Conservation (phyloP, 108 stramenopile genomes). For the Mayamaea pseudoterrestris region DNA sequence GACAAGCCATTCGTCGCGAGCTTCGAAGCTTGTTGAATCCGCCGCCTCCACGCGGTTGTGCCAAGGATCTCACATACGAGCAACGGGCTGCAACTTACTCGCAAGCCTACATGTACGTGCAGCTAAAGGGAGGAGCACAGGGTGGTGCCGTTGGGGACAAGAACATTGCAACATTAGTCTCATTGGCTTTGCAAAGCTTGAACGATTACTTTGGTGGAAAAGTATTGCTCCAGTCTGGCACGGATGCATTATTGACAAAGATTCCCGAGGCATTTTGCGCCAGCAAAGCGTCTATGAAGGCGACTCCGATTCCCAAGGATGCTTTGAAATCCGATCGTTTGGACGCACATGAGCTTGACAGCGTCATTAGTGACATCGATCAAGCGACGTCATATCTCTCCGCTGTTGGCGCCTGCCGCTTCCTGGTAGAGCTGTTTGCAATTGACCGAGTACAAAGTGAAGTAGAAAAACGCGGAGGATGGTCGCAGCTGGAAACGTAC, state of each 20-base stretch:
- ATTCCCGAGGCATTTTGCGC: no score
- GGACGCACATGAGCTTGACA: no score
- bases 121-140: neutral
- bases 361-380: slow-evolving; percentile 5
- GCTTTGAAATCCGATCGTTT: no score
- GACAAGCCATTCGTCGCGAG: slow-evolving; percentile 1
- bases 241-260: no score
- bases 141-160: neutral
- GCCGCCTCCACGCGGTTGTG: slow-evolving; percentile 1
- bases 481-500: slow-evolving; percentile 3
- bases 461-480: slow-evolving; percentile 5
- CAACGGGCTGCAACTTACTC: neutral
- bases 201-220: slow-evolving; percentile 8
- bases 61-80: slow-evolving; percentile 1
- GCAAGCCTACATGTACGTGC: neutral
- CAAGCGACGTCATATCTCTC: neutral
- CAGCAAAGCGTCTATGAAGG: no score
- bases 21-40: slow-evolving; percentile 1
- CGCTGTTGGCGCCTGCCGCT: neutral
- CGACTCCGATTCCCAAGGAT: no score
- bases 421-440: slow-evolving; percentile 3
- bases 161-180: neutral
- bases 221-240: no score
- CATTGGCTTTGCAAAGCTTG: neutral
- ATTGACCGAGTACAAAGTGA: neutral